Percentiles rank a stretch among this genome's conserved stretches.
These are phyloP conservation scores for Aspergillus amoenus DNA, from an alignment of 2,329 filamentous ascomycete genomes.

Conservation along the genomic window DNA sequence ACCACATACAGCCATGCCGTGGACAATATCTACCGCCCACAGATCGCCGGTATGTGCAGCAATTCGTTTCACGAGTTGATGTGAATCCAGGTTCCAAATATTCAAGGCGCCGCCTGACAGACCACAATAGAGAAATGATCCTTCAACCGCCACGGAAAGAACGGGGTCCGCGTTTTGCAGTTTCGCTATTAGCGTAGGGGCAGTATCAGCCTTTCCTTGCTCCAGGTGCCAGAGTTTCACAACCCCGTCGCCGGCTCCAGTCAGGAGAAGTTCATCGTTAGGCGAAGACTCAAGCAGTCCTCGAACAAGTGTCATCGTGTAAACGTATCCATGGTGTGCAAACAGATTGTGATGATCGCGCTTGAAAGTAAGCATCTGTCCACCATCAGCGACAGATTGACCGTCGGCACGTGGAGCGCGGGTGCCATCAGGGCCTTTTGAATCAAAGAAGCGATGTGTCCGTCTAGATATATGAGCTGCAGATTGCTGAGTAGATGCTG, in stretches of 20 bases:
- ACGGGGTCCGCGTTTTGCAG: conserved; percentile 65
- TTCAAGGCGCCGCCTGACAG: conserved; percentile 85
- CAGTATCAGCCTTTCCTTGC: conserved; percentile 54
- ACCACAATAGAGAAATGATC: conserved; percentile 88
- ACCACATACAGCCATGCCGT: conserved; percentile 81
- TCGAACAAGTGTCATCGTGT: conserved; percentile 86
- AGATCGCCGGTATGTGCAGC: conserved; percentile 79
- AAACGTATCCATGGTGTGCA: conserved; percentile 92
- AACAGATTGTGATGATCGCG: conserved; percentile 79
- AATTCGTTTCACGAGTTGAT: conserved; percentile 83
- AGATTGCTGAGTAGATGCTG: conserved; percentile 62
- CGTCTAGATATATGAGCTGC: conserved; percentile 71
- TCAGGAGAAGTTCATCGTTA: conserved; percentile 73
- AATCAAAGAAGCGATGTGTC: conserved; percentile 91
- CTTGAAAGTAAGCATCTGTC: conserved; percentile 75
- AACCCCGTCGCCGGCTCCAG: conserved; percentile 87
- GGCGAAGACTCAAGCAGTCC: conserved; percentile 70
- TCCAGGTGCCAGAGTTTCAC: conserved; percentile 89
- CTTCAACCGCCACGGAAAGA: conserved; percentile 80
- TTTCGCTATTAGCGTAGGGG: conserved; percentile 68
- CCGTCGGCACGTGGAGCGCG: conserved; percentile 65
- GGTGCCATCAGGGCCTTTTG: conserved; percentile 76
- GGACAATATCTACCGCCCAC: conserved; percentile 81
- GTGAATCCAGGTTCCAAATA: conserved; percentile 94
- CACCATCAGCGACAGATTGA: conserved; percentile 54